phyloP scores from a whole-genome alignment of 2,329 filamentous ascomycete genomes.

The Sporothrix schenckii region DNA sequence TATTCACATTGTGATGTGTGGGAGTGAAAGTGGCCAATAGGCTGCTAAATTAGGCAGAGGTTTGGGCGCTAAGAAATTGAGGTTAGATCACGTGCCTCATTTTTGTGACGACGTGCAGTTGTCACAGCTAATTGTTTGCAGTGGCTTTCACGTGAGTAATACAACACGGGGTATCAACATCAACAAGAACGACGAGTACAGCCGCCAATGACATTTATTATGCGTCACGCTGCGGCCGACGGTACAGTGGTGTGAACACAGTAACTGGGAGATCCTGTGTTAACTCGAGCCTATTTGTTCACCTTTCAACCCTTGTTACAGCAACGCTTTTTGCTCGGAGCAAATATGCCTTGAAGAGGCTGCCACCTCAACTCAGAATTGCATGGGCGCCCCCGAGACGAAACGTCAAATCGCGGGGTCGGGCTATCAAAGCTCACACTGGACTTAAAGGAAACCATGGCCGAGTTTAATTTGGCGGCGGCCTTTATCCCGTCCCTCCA shows the following conservation, averaged over 20 bases:
- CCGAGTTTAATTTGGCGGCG: constrained; percentile 60
- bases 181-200: constrained; percentile 2
- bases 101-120: constrained; percentile 1
- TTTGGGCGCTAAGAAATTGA: constrained; percentile 20
- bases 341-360: constrained; percentile 7
- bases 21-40: neutral
- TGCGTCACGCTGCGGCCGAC: neutral
- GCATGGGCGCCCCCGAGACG: neutral
- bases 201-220: neutral
- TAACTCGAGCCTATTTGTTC: neutral
- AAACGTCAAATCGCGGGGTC: neutral
- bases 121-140: constrained; percentile 14
- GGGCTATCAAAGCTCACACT: no score
- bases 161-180: constrained; percentile 1
- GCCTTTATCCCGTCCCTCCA: constrained; percentile 79
- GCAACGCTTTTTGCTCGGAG: neutral
- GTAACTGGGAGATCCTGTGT: neutral
- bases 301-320: neutral
- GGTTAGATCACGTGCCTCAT: constrained; percentile 9
- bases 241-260: neutral
- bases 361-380: neutral
- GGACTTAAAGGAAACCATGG: constrained; percentile 46
- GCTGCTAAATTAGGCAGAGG: neutral
- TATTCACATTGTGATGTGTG: constrained; percentile 4
- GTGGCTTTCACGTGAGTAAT: constrained; percentile 24